A percentile compares a stretch with the other conserved stretches of the same genome.
phyloP scores from a whole-genome alignment of 2,329 filamentous ascomycete genomes.

The Aureobasidium namibiae region DNA sequence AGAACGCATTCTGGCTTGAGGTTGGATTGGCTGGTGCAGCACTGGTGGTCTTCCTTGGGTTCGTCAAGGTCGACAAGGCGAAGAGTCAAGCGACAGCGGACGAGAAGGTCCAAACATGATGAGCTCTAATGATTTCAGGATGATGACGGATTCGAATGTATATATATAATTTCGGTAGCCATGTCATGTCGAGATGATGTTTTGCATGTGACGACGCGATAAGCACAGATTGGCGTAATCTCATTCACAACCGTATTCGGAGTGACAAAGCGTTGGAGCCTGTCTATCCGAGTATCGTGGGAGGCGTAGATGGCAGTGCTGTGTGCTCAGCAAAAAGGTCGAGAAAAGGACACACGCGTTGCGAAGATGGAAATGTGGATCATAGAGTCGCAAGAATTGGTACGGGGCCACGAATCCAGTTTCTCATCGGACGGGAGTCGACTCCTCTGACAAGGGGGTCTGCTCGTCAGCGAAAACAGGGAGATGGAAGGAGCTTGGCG shows the following conservation, averaged over 20 bases:
- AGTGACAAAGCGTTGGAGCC: neutral
- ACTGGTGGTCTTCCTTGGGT: constrained; percentile 11
- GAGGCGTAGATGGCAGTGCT: neutral
- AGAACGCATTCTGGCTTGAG: constrained; percentile 16
- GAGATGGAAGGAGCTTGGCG: constrained; percentile 3
- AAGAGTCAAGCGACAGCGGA: constrained; percentile 51
- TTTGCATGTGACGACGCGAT: constrained; percentile 2
- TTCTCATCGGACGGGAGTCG: neutral
- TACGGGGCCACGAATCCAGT: constrained; percentile 10
- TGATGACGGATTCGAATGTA: neutral
- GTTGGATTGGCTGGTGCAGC: constrained; percentile 11
- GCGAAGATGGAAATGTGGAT: constrained; percentile 5
- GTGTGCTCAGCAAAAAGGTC: neutral
- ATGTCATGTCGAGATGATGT: neutral
- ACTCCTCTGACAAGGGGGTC: neutral
- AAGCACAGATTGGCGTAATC: constrained; percentile 2
- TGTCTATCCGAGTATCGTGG: neutral
- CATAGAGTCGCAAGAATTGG: neutral
- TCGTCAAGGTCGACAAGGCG: constrained; percentile 35
- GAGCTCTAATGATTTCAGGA: neutral
- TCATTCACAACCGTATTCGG: constrained; percentile 5
- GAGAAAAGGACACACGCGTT: neutral
- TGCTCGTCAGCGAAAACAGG: constrained; percentile 1
- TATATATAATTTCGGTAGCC: neutral
- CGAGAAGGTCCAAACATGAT: constrained; percentile 31